Conservation (phyloP, 192 early-diverging fungal species). For the Backusella mclennaniae region DNA sequence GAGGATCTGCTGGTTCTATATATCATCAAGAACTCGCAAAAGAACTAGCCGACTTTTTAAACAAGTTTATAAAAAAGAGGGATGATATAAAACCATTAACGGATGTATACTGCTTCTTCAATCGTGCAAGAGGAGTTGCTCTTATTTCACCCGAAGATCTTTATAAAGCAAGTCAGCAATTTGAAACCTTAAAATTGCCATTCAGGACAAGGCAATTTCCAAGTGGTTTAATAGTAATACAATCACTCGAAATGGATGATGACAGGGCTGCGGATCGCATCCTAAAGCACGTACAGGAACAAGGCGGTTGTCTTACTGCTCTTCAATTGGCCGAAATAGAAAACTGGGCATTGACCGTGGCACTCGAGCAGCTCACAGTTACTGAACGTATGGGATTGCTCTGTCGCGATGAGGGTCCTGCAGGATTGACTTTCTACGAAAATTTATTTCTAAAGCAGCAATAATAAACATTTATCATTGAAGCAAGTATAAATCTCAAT, state of each 20-base stretch:
- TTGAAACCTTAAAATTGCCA: constrained; percentile 66
- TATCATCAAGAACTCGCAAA: constrained; percentile 86
- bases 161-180: constrained; percentile 69
- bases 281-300: constrained; percentile 39
- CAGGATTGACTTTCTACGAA: constrained; percentile 81
- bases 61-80: constrained; percentile 59
- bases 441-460: constrained; percentile 55
- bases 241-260: constrained; percentile 65
- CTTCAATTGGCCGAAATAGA: constrained; percentile 65
- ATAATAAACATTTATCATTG: not conserved
- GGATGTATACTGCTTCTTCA: constrained; percentile 94
- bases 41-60: constrained; percentile 83
- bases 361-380: constrained; percentile 70
- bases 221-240: constrained; percentile 79
- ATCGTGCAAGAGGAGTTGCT: constrained; percentile 88
- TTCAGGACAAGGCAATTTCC: constrained; percentile 75
- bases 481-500: too few species aligned
- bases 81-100: constrained; percentile 80
- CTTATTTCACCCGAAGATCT: constrained; percentile 95
- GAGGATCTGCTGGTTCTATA: constrained; percentile 78
- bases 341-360: constrained; percentile 60
- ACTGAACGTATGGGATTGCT: constrained; percentile 75
- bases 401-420: constrained; percentile 87
- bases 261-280: constrained; percentile 64
- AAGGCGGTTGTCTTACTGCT: constrained; percentile 60